Conservation (phyloP, 805 yeast genomes). For the Nakazawaea ishiwadae region DNA sequence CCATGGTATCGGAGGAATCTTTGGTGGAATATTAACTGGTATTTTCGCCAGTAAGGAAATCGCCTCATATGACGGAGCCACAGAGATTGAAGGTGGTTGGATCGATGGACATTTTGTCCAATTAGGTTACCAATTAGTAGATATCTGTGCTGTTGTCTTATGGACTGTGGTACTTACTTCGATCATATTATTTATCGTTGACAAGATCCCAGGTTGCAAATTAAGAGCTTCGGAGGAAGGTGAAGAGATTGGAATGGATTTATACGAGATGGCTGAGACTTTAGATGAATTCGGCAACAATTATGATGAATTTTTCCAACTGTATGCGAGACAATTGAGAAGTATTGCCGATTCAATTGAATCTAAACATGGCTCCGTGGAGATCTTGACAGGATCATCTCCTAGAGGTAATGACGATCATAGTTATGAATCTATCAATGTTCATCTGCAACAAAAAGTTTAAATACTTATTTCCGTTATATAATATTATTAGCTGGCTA, state of each 20-base stretch:
- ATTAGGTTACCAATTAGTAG: constrained; percentile 42
- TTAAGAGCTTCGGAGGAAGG: constrained; percentile 40
- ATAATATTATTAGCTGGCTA: neutral
- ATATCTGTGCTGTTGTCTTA: constrained; percentile 33
- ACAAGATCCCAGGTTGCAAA: constrained; percentile 45
- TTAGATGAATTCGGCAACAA: constrained; percentile 30
- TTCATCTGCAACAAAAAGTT: constrained; percentile 4
- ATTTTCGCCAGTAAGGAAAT: constrained; percentile 39
- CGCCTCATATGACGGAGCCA: constrained; percentile 38
- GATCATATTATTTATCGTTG: constrained; percentile 39
- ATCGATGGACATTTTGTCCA: constrained; percentile 39
- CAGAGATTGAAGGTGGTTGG: constrained; percentile 44
- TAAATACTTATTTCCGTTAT: neutral
- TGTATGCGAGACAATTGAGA: constrained; percentile 20
- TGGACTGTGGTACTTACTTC: constrained; percentile 43
- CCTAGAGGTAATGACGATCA: neutral
- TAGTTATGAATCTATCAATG: constrained; percentile 3
- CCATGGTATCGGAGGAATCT: constrained; percentile 46
- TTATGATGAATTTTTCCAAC: constrained; percentile 23
- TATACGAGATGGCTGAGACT: constrained; percentile 46
- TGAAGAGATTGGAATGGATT: constrained; percentile 49
- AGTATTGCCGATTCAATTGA: constrained; percentile 17
- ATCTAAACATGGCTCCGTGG: constrained; percentile 14
- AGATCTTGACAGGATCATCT: constrained; percentile 8
- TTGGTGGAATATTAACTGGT: constrained; percentile 38